A percentile compares a stretch with the other conserved stretches of the same genome.
These are phyloP conservation scores for Cucurbita pepo DNA, from an alignment of 306 rosid species.

Conservation along the genomic window DNA sequence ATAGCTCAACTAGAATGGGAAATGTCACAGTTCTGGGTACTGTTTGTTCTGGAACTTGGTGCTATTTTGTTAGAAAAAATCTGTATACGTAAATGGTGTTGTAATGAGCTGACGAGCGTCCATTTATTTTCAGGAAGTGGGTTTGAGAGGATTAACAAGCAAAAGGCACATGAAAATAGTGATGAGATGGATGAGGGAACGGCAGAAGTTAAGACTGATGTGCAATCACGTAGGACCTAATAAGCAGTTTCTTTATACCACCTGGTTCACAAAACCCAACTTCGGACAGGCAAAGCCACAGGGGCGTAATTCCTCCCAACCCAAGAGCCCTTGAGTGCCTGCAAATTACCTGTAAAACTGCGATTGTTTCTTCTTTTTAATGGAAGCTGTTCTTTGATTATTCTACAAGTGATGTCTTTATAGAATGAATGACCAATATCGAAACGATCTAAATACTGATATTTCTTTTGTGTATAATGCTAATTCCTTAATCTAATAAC, in stretches of 20 bases:
- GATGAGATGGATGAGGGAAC: constrained; percentile 88
- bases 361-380: neutral
- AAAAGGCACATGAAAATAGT: constrained; percentile 78
- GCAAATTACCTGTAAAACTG: neutral
- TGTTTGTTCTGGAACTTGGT: neutral
- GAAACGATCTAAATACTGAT: neutral
- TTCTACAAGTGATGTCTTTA: neutral
- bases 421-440: neutral
- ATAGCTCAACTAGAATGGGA: neutral
- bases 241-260: constrained; percentile 75
- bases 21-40: neutral
- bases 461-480: neutral
- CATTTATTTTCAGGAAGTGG: constrained; percentile 42
- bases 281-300: constrained; percentile 12
- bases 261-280: constrained; percentile 58
- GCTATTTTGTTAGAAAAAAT: neutral
- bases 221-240: constrained; percentile 74
- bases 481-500: neutral
- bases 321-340: constrained; percentile 13
- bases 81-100: neutral
- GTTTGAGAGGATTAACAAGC: constrained; percentile 64
- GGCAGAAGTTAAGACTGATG: constrained; percentile 63
- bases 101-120: neutral
- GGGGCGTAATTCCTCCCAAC: constrained; percentile 15
- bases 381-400: neutral